Percentiles rank a stretch among this genome's conserved stretches.
These are phyloP conservation scores for Gossypium australe DNA, from an alignment of 345 rosid genomes.

Conservation along the genomic window DNA sequence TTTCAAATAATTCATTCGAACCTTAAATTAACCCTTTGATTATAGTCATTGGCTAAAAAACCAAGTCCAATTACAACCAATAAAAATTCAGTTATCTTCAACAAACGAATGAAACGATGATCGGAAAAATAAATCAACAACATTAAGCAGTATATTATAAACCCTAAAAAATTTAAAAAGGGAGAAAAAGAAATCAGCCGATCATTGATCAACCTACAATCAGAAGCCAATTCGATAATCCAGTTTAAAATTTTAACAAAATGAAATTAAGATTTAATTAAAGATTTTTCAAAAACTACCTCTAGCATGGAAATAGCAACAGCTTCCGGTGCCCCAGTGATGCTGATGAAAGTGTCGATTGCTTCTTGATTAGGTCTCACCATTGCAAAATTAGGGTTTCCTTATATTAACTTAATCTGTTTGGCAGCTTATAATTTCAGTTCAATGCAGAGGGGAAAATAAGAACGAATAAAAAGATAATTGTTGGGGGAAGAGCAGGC, in stretches of 20 bases:
- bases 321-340: conserved; percentile 71
- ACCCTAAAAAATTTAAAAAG: background rate
- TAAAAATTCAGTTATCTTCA: background rate
- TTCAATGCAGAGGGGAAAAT: background rate
- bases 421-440: background rate
- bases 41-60: conserved; percentile 6
- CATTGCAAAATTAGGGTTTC: conserved; percentile 31
- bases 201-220: conserved; percentile 7
- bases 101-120: background rate
- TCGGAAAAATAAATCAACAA: conserved; percentile 17
- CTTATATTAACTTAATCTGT: background rate
- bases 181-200: background rate
- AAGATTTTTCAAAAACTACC: conserved; percentile 35
- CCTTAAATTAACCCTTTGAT: background rate
- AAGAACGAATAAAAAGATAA: background rate
- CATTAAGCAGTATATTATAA: background rate
- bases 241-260: background rate
- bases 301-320: conserved; percentile 61
- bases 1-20: background rate
- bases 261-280: conserved; percentile 1
- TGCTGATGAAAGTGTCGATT: conserved; percentile 74
- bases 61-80: conserved; percentile 2
- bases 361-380: conserved; percentile 71
- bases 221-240: conserved; percentile 10
- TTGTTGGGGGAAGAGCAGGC: background rate